Evolutionary conservation across 192 early-diverging fungal species (phyloP), one percentile per base, ranked within the genome.

Genomic region (Coemansia aciculifera): DNA sequence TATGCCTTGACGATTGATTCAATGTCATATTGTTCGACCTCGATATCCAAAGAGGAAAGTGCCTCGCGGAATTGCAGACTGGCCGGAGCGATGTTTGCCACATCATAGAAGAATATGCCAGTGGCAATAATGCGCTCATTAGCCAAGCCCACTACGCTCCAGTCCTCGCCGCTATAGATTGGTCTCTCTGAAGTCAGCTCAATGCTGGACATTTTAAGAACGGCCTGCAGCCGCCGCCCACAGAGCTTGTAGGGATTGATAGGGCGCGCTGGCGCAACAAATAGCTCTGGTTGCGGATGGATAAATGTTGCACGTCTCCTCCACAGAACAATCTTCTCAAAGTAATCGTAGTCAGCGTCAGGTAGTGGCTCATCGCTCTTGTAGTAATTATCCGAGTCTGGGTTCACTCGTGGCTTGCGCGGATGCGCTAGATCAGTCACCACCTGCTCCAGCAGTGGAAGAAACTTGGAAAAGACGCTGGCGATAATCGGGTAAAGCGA

Each of bases 401-500:
- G 32, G 8, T n/a, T 15, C 40, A 59, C 57, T 1, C 62, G 52
- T 19, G 6, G 7, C 1, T 11, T 8, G 27, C 29, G 27, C 19
- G 54, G 61, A 27, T 46, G 52, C 42, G 29, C 52, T 5, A 81
- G 17, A 37, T 81, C 78, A 0, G 78, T 75, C 1, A 81, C 9
- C n/a, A 86, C 75, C 2, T 83, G 64, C 64, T 92, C 89, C 37
- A 93, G 89, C 75, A 90, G 63, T 3, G 89, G 90, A 1, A 92
- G 51, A 44, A 91, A 85, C 31, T 54, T 51, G 21, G 74, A 71
- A 38, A 93, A n/a, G 19, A 87, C 70, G 23, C 31, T 49, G 3
- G 73, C 74, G 34, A 93, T 74, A 21, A 78, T 71, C 2, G 68
- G 71, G 57, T 92, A 90, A 63, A 88, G 57, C 8, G 68, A 70